Evolutionary conservation across 257 asterid species (phyloP).

Genomic region (Oldenlandia corymbosa): DNA sequence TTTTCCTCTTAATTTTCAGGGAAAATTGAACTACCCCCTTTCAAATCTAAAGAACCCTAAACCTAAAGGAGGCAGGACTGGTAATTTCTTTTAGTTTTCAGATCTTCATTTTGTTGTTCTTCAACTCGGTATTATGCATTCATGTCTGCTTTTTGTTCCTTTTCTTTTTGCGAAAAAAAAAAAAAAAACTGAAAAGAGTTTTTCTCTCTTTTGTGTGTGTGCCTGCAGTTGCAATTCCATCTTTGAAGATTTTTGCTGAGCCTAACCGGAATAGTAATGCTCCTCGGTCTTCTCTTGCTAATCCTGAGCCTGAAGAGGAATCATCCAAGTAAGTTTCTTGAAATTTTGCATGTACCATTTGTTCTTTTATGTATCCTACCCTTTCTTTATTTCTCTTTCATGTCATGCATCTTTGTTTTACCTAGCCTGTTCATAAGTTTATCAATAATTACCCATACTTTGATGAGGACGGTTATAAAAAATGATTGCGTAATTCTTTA

Average conservation of each 20-base stretch:
- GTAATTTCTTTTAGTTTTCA: background rate
- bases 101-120: background rate
- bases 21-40: background rate
- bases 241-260: constrained; percentile 18
- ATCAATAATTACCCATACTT: no score
- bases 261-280: background rate
- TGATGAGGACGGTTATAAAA: background rate
- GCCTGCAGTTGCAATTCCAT: constrained; percentile 7
- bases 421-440: background rate
- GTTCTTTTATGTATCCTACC: background rate
- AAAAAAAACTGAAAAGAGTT: background rate
- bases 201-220: background rate
- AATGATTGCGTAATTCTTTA: background rate
- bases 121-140: no score
- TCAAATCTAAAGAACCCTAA: background rate
- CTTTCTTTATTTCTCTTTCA: background rate
- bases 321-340: constrained; percentile 8
- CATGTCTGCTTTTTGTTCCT: no score
- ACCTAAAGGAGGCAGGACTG: background rate
- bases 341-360: background rate
- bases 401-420: background rate
- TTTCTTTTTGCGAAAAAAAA: no score
- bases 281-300: background rate
- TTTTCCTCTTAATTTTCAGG: background rate
- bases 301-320: background rate